Evolutionary conservation across 1,284 basidiomycete species (phyloP), one percentile per base, ranked within the genome.

Genomic region (Moniliophthora roreri): DNA sequence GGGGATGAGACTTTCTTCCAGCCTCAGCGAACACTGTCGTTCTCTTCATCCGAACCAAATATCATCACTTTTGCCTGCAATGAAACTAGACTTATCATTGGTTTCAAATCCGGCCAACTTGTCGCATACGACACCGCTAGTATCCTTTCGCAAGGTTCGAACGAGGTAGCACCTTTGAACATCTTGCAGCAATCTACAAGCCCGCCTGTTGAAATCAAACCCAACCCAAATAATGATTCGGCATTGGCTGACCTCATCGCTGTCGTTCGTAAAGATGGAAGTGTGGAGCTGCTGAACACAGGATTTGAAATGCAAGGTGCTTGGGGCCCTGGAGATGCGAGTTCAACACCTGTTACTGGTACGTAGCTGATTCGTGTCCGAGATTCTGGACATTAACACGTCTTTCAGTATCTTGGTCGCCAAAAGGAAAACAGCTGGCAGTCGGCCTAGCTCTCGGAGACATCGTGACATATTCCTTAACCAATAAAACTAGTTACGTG

Each of bases 371-470:
- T 32, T 45, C n/a, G 7, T 3, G 48, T 35, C 42, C 48, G 36
- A 52, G 36, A 49, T 56, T 55, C 18, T 39, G 46, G 48, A n/a
- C 32, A 54, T 55, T 62, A 16, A 65, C 44, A 35, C n/a, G 0
- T 41, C 42, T 16, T 53, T 20, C 58, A 87, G 87, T 87, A 4
- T 82, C 84, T 18, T 94, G 92, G 91, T 93, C 92, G 2, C 85
- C 90, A 1, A 92, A 91, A 65, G 92, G 91, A 42, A 94, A 93
- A 66, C 91, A 93, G 58, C 69, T 94, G 32, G 91, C 89, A 0
- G 78, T 93, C 38, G 92, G 89, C 26, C 69, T 91, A 13, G 78
- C 79, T 54, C 78, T 75, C 16, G 91, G 92, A 3, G 83, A 88
- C 53, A 83, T 94, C 28, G 66, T 87, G 38, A 85, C 90, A 2